These are phyloP conservation scores for Podaxis pistillaris DNA, from an alignment of 768 basidiomycete genomes.

Conservation along the genomic window DNA sequence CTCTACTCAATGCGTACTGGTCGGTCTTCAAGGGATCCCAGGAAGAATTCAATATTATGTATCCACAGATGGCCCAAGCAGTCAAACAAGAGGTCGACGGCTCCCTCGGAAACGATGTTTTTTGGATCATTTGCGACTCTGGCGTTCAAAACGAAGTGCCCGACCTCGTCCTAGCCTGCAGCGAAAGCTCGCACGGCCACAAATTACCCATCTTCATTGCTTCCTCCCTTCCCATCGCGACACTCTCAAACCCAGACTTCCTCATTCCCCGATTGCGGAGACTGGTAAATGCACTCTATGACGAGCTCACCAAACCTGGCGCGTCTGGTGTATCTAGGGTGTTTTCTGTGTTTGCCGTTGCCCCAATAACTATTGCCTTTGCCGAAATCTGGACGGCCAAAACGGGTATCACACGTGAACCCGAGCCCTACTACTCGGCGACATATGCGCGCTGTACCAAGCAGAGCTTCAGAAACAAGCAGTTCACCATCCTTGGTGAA, in stretches of 20 bases:
- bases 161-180: conserved; percentile 49
- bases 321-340: conserved; percentile 34
- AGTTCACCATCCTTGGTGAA: conserved; percentile 15
- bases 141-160: conserved; percentile 11
- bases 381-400: conserved; percentile 44
- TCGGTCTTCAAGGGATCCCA: not conserved
- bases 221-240: conserved; percentile 30
- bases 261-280: conserved; percentile 29
- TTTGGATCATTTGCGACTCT: conserved; percentile 6
- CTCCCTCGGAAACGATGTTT: not conserved
- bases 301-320: conserved; percentile 20
- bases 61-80: conserved; percentile 3
- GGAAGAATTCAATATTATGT: conserved; percentile 9
- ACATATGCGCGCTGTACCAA: conserved; percentile 56
- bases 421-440: conserved; percentile 60
- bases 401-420: conserved; percentile 38
- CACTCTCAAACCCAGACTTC: conserved; percentile 25
- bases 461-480: conserved; percentile 19
- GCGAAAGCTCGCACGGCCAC: conserved; percentile 35
- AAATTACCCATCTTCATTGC: conserved; percentile 53
- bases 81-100: not conserved
- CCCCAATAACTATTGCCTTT: conserved; percentile 45
- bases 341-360: conserved; percentile 66
- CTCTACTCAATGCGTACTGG: not conserved
- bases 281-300: conserved; percentile 36